Conservation (phyloP, 768 basidiomycete genomes). For the Dentipellis fragilis region DNA sequence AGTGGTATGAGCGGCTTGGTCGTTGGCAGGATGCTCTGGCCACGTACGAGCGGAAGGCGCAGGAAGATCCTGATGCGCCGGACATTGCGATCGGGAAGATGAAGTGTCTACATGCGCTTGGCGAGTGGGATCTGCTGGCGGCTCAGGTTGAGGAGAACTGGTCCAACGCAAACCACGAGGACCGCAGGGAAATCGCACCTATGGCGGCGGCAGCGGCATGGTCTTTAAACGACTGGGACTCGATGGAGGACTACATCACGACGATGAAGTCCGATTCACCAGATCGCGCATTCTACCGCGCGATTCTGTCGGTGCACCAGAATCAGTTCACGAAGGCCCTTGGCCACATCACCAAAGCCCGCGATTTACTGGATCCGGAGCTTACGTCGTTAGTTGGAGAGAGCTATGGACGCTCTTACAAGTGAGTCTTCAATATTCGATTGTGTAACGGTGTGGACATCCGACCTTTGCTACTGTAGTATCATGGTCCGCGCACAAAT, state of each 20-base stretch:
- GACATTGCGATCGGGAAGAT: conserved; percentile 83
- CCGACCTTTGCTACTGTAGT: conserved; percentile 30
- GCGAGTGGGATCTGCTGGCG: conserved; percentile 93
- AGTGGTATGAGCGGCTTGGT: conserved; percentile 96
- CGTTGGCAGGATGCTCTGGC: conserved; percentile 90
- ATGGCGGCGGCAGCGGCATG: conserved; percentile 97
- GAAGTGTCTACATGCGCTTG: conserved; percentile 93
- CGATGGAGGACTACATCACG: conserved; percentile 94
- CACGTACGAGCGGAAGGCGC: conserved; percentile 73
- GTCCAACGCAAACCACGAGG: conserved; percentile 72
- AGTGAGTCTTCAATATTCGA: conserved; percentile 39
- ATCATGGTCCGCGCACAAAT: conserved; percentile 97
- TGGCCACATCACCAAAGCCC: conserved; percentile 82
- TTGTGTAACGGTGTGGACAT: not conserved
- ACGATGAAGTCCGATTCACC: conserved; percentile 91
- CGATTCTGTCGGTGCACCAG: conserved; percentile 91
- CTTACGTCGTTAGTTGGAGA: conserved; percentile 88
- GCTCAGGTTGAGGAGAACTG: conserved; percentile 82
- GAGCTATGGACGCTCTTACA: conserved; percentile 95
- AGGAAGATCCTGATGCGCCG: conserved; percentile 64
- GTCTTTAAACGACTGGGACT: conserved; percentile 95
- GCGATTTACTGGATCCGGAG: conserved; percentile 87
- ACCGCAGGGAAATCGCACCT: conserved; percentile 85
- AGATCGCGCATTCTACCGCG: conserved; percentile 92
- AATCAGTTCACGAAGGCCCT: conserved; percentile 91